Conservation (phyloP, 2,329 filamentous ascomycete genomes). For the Coleophoma eucalyptorum region DNA sequence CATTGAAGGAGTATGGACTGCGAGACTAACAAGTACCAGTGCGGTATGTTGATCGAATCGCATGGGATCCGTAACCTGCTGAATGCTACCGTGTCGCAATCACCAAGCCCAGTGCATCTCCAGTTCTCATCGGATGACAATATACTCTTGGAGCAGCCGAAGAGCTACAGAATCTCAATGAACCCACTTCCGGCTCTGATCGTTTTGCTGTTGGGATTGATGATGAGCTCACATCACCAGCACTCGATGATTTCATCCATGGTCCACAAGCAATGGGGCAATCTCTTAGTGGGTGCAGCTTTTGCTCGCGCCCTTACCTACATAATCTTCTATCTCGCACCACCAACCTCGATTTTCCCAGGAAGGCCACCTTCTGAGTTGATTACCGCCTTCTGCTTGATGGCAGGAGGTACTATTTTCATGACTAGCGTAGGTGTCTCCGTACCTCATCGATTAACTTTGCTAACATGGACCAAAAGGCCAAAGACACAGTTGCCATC, state of each 20-base stretch:
- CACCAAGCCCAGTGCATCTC: slow-evolving; percentile 42
- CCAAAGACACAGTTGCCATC: slow-evolving; percentile 70
- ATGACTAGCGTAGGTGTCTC: slow-evolving; percentile 73
- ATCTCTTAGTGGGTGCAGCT: slow-evolving; percentile 75
- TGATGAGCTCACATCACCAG: slow-evolving; percentile 88
- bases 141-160: slow-evolving; percentile 51
- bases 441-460: background rate
- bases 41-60: slow-evolving; percentile 84
- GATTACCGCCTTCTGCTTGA: slow-evolving; percentile 81
- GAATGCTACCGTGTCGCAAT: slow-evolving; percentile 36
- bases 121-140: slow-evolving; percentile 40
- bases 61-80: slow-evolving; percentile 63
- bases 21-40: slow-evolving; percentile 35
- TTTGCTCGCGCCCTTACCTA: slow-evolving; percentile 79
- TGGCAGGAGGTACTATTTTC: slow-evolving; percentile 84
- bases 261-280: slow-evolving; percentile 93
- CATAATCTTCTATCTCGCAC: slow-evolving; percentile 72
- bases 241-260: slow-evolving; percentile 79
- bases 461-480: slow-evolving; percentile 36
- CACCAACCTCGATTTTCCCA: slow-evolving; percentile 75
- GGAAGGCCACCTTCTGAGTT: slow-evolving; percentile 87
- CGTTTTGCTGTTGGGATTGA: slow-evolving; percentile 81
- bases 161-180: slow-evolving; percentile 69
- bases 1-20: slow-evolving; percentile 8
- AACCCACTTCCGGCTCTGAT: slow-evolving; percentile 87